Percentiles rank a stretch among this genome's conserved stretches.
Evolutionary conservation across 257 asterid species (phyloP).

Genomic region (Przewalskia tangutica): DNA sequence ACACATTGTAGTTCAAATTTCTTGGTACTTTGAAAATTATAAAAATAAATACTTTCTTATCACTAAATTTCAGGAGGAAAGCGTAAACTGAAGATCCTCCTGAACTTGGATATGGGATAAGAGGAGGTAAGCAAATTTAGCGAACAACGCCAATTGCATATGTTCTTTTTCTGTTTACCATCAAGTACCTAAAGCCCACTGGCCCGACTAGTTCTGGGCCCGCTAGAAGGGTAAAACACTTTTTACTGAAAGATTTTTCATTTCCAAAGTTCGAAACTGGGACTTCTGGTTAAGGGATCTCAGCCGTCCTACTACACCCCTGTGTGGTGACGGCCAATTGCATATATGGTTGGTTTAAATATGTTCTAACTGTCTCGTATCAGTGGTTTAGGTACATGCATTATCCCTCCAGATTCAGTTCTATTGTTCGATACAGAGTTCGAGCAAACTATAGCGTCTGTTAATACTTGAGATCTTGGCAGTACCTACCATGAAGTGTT

Average conservation of each 20-base stretch:
- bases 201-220: background rate
- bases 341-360: background rate
- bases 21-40: background rate
- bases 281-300: background rate
- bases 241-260: background rate
- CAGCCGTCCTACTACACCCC: background rate
- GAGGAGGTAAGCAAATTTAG: conserved; percentile 47
- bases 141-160: background rate
- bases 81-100: conserved; percentile 78
- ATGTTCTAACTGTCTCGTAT: background rate
- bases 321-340: background rate
- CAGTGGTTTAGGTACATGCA: conserved; percentile 50
- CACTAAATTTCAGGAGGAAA: conserved; percentile 52
- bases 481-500: background rate
- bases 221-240: background rate
- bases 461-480: background rate
- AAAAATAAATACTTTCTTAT: background rate
- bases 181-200: background rate
- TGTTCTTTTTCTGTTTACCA: background rate
- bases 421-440: conserved; percentile 81
- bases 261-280: background rate
- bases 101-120: conserved; percentile 66
- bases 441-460: background rate
- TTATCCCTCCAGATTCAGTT: conserved; percentile 82
- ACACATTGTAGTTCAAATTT: background rate